phyloP scores from a whole-genome alignment of 495 filamentous ascomycete genomes.

The Parachaetomium inaequale region DNA sequence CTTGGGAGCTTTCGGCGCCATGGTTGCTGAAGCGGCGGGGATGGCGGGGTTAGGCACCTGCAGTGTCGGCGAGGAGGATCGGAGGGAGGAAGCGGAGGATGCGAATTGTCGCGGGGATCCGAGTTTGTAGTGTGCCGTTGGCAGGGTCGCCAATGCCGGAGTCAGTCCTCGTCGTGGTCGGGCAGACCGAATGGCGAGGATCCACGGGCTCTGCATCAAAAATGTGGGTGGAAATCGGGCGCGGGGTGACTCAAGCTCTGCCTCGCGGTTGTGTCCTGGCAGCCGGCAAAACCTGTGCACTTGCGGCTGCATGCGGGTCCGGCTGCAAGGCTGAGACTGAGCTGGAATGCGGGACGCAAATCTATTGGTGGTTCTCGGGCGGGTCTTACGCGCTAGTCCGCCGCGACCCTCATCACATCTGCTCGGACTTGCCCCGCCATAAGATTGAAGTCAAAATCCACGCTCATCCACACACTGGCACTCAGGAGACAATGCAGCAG shows the following conservation, averaged over 20 bases:
- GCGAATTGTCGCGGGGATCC: constrained; percentile 8
- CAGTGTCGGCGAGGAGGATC: constrained; percentile 2
- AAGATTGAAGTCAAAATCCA: no score
- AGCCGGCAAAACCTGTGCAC: constrained; percentile 25
- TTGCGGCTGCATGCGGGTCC: constrained; percentile 12
- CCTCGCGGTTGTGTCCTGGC: constrained; percentile 15
- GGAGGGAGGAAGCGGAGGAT: not conserved
- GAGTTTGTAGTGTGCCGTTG: constrained; percentile 1
- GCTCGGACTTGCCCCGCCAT: not conserved
- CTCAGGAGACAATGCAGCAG: no score
- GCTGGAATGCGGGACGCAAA: not conserved
- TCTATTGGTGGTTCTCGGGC: constrained; percentile 2
- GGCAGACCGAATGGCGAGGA: constrained; percentile 27
- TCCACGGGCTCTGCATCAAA: constrained; percentile 29
- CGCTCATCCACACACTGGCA: no score
- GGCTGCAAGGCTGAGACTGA: constrained; percentile 21
- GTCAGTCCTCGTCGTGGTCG: constrained; percentile 25
- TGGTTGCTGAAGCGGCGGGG: constrained; percentile 19
- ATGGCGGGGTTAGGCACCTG: constrained; percentile 10
- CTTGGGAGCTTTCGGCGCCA: constrained; percentile 42
- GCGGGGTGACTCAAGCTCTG: constrained; percentile 30
- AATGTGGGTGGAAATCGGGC: constrained; percentile 27
- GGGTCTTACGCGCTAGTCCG: not conserved
- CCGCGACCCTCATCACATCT: not conserved
- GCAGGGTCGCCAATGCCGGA: not conserved